phyloP scores from a whole-genome alignment of 352 stramenopile species.

The Phytophthora ohioensis region DNA sequence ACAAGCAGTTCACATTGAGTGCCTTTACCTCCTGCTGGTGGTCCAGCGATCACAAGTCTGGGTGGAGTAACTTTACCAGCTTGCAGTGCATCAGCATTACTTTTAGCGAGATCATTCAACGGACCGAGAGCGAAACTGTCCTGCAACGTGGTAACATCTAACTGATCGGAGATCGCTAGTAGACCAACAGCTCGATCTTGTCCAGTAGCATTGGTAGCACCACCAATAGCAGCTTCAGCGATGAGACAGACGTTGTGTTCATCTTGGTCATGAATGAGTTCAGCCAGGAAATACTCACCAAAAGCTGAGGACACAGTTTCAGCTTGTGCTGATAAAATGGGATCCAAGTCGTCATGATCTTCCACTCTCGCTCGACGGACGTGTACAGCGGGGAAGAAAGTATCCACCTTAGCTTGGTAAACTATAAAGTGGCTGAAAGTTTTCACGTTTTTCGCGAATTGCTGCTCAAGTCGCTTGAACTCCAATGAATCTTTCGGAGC shows the following conservation, averaged over 20 bases:
- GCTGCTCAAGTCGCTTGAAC: constrained; percentile 34
- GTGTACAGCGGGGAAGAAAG: constrained; percentile 57
- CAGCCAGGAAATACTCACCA: constrained; percentile 93
- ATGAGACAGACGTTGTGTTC: constrained; percentile 87
- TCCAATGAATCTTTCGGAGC: constrained; percentile 10
- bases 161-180: constrained; percentile 82
- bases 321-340: constrained; percentile 70
- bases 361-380: constrained; percentile 78
- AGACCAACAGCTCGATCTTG: constrained; percentile 73
- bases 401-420: constrained; percentile 51
- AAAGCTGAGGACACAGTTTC: constrained; percentile 76
- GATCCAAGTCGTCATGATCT: constrained; percentile 84
- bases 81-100: constrained; percentile 19
- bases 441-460: constrained; percentile 49
- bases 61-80: constrained; percentile 48
- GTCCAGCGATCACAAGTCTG: constrained; percentile 89
- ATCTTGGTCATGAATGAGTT: constrained; percentile 92
- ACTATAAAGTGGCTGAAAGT: constrained; percentile 54
- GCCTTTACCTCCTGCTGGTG: constrained; percentile 93
- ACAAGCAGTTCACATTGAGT: constrained; percentile 94
- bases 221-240: constrained; percentile 44
- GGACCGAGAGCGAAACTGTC: constrained; percentile 84
- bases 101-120: constrained; percentile 82
- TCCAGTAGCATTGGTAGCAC: constrained; percentile 30
- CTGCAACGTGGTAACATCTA: constrained; percentile 86